Conservation (phyloP, 345 rosid genomes). For the Boechera stricta region DNA sequence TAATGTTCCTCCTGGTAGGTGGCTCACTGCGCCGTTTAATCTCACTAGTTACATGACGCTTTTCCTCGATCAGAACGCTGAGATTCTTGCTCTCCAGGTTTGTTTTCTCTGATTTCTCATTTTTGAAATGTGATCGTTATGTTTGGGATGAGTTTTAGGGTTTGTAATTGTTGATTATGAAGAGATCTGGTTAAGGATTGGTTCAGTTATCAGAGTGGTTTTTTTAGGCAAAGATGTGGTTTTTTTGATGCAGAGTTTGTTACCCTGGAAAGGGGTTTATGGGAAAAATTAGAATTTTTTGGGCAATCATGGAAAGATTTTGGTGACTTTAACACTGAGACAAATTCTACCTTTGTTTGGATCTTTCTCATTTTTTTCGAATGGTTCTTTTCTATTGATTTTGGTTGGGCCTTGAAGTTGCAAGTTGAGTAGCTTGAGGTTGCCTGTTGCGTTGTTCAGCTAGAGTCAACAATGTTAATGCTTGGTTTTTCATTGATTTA, state of each 20-base stretch:
- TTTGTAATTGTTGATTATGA: neutral
- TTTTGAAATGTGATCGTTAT: neutral
- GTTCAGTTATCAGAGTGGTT: neutral
- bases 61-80: slow-evolving; percentile 82
- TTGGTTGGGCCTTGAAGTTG: neutral
- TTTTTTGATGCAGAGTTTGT: neutral
- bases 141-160: neutral
- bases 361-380: neutral
- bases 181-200: neutral
- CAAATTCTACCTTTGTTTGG: neutral
- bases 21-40: slow-evolving; percentile 97
- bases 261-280: neutral
- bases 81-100: slow-evolving; percentile 82
- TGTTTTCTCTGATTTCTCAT: neutral
- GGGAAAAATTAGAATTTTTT: neutral
- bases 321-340: neutral
- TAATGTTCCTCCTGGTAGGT: slow-evolving; percentile 86
- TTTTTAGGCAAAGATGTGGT: neutral
- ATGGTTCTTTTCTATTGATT: neutral
- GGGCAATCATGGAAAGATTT: neutral
- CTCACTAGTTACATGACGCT: slow-evolving; percentile 94
- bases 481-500: neutral
- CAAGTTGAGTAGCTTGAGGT: slow-evolving; percentile 10
- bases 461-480: neutral
- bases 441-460: neutral